Base-by-base conservation (phyloP, 129 eudicot species). In the Flaveria brownii region DNA sequence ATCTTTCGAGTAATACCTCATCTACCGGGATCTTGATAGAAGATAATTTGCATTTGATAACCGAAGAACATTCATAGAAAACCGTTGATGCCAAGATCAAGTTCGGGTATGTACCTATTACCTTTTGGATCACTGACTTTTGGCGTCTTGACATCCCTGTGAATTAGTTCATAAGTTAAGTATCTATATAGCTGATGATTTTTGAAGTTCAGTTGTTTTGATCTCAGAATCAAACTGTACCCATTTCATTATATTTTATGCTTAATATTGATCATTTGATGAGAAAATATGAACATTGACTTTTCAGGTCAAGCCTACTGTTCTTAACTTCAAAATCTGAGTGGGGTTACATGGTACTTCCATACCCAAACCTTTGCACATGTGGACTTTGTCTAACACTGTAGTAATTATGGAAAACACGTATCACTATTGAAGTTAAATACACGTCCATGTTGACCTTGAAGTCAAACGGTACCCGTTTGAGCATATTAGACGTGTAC, bases 11-110 rank as follows among this genome's bases (percentile, higher is more conserved):
- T 69, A 83, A 88, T 71, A 92, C 98, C 14, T 92, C 98, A 1
- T 86, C 96, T 28, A 50, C 91, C 11, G 99, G 99, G 59, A 28
- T 89, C 77, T 82, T 95, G 82, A 87, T 95, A 60, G 96, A 88
- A 75, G 99, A 95, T 79, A 77, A 82, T 26, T 79, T 95, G 83
- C 97, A 91, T 77, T 80, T 95, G 63, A 80, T 69, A 68, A 84
- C 92, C 6, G 92, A 89, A 47, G 79, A 81, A 23, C 68, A 6
- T 65, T 85, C 77, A 41, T 55, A 78, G 71, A 84, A 84, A 77
- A 22, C 69, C 20, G 85, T 95, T 6, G 67, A 85, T 18, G 96
- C 95, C 52, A 87, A 81, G 9, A 83, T 95, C 82, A 88, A 84
- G 43, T 83, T 95, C 50, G 99, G 99, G 99, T 95, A 76, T 22